Percentiles rank a stretch among this genome's conserved stretches.
Evolutionary conservation across 2,329 filamentous ascomycete species (phyloP).

Genomic region (Phialocephala subalpina): DNA sequence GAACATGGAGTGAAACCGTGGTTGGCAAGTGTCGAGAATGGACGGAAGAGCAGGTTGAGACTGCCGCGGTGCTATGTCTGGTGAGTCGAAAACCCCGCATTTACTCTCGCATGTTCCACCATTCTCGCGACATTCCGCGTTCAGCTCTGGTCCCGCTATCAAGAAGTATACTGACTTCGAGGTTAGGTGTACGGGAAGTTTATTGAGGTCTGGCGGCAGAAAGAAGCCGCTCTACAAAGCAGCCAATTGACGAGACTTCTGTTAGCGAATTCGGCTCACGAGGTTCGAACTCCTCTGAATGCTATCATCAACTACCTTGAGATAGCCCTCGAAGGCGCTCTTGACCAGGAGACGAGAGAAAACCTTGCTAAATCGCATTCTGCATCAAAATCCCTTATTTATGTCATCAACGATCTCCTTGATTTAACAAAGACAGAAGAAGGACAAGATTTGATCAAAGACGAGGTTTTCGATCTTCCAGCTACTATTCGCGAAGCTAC

Average conservation of each 20-base stretch:
- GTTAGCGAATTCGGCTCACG: constrained; percentile 88
- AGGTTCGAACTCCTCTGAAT: constrained; percentile 89
- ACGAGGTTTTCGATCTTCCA: constrained; percentile 79
- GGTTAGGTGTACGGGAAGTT: constrained; percentile 87
- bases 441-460: constrained; percentile 79
- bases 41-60: constrained; percentile 89
- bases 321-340: constrained; percentile 81
- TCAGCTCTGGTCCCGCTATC: no score
- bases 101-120: no score
- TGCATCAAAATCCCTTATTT: constrained; percentile 90
- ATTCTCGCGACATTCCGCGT: no score
- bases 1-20: constrained; percentile 82
- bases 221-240: constrained; percentile 83
- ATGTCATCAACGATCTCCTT: constrained; percentile 91
- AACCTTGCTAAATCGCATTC: constrained; percentile 87
- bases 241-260: constrained; percentile 82
- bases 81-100: no score
- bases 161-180: no score
- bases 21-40: constrained; percentile 86
- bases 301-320: constrained; percentile 96
- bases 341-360: constrained; percentile 85
- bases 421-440: constrained; percentile 90
- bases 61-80: constrained; percentile 84
- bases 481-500: constrained; percentile 80
- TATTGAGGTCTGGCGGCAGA: constrained; percentile 92